Base-by-base conservation (phyloP, 2,329 filamentous ascomycete genomes). In the Paraconiothyrium sp. region DNA sequence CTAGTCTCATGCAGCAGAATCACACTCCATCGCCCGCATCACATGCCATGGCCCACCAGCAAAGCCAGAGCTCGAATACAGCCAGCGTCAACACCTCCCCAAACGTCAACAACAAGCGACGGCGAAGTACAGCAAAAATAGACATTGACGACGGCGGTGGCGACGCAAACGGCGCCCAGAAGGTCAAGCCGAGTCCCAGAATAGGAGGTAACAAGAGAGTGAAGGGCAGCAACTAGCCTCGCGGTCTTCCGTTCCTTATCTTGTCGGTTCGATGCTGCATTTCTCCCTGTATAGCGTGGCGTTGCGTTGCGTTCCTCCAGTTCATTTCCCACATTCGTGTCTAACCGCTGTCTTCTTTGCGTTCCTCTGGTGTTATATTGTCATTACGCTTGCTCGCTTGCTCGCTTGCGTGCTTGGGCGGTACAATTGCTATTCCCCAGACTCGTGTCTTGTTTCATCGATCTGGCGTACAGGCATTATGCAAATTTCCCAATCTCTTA, bases 41-140 rank as follows among this genome's bases (percentile, higher is more conserved):
- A 10, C 79, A 82, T 66, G 83, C 67, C 27, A 88, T 89, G 85
- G 80, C 85, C 54, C 82, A 84, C 50, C 86, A 87, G 70, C 84
- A 83, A 72, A 86, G 80, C 70, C 86, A 86, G 64, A 86, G 83
- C 74, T 85, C 76, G 20, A 79, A 79, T 65, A 83, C 81, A 3
- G 81, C 84, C 9, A 88, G 86, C 68, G 85, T 86, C 35, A 89
- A 87, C 66, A 88, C 88, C 5, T 89, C 87, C 66, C 88, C 88
- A 2, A 88, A 86, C 67, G 83, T 88, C 47, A 84, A 79, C 67
- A 84, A 83, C 69, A 90, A 90, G 76, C 80, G 85, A 61, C 83
- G 88, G 62, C 81, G 88, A 62, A 89, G 87, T 74, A 84, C 84
- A 14, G 85, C 88, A 59, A 89, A 89, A 74, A 77, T 84, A 57